A percentile compares a stretch with the other conserved stretches of the same genome.
phyloP scores from a whole-genome alignment of 768 basidiomycete species.

The Leccinum incarnatum region DNA sequence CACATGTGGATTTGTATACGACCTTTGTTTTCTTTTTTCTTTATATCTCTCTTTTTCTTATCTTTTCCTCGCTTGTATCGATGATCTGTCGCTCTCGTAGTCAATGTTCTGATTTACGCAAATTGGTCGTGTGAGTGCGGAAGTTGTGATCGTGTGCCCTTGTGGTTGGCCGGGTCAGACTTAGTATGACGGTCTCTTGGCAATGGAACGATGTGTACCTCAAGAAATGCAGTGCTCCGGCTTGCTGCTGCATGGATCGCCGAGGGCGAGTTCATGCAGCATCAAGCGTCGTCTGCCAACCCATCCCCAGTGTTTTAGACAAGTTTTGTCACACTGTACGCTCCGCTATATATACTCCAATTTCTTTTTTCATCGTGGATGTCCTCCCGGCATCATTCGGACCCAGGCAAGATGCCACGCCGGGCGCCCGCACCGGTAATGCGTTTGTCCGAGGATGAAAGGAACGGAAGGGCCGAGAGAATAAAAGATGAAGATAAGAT shows the following conservation, averaged over 20 bases:
- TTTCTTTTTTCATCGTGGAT: not conserved
- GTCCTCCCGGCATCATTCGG: not conserved
- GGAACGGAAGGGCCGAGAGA: too few species aligned
- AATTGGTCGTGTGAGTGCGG: not conserved
- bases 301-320: not conserved
- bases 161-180: not conserved
- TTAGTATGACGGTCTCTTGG: not conserved
- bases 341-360: not conserved
- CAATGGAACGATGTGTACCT: not conserved
- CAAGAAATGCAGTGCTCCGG: not conserved
- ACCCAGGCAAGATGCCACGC: too few species aligned
- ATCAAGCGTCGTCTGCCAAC: not conserved
- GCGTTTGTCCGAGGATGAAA: too few species aligned
- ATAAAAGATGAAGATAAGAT: too few species aligned
- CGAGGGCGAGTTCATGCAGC: too few species aligned
- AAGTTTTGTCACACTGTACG: not conserved
- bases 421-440: too few species aligned
- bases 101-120: constrained; percentile 4
- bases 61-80: constrained; percentile 6
- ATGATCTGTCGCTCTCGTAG: constrained; percentile 4
- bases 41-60: constrained; percentile 8
- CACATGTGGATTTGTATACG: constrained; percentile 6
- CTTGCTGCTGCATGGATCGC: not conserved
- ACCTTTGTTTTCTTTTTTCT: constrained; percentile 1
- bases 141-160: not conserved